A percentile compares a stretch with the other conserved stretches of the same genome.
Conservation (phyloP, 805 yeast genomes). For the Wickerhamomyces tratensis region DNA sequence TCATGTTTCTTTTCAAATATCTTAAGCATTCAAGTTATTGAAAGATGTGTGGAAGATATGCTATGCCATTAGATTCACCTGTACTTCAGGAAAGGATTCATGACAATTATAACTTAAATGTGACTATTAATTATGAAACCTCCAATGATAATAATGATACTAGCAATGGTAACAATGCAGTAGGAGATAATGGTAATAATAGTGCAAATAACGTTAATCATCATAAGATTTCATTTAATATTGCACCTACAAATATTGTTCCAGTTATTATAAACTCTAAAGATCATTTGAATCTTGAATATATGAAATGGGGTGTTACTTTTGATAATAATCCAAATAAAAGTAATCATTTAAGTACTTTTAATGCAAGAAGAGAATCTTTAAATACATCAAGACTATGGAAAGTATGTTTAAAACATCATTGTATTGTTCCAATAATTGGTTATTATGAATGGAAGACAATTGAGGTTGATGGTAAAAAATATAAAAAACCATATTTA, state of each 20-base stretch:
- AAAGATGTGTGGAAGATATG: constrained; percentile 57
- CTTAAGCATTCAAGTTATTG: background rate
- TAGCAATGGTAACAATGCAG: background rate
- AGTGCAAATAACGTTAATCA: no score
- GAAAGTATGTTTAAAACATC: constrained; percentile 35
- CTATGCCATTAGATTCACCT: constrained; percentile 28
- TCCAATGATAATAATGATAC: no score
- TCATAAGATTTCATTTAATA: constrained; percentile 37
- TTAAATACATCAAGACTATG: constrained; percentile 45
- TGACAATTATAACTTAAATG: constrained; percentile 14
- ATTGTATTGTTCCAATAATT: constrained; percentile 72
- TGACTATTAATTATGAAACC: no score
- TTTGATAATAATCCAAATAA: constrained; percentile 2
- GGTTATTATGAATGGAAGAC: constrained; percentile 84
- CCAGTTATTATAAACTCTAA: constrained; percentile 15
- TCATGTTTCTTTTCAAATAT: no score
- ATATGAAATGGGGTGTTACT: constrained; percentile 63
- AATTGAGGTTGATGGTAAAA: constrained; percentile 15
- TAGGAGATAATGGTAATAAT: no score
- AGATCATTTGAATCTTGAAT: constrained; percentile 12
- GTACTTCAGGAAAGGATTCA: constrained; percentile 8
- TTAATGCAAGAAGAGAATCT: constrained; percentile 71
- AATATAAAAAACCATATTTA: constrained; percentile 50
- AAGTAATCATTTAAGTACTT: constrained; percentile 32
- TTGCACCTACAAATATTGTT: constrained; percentile 48